These are phyloP conservation scores for Umbelopsis ramanniana DNA, from an alignment of 192 early-diverging fungal species.

Conservation along the genomic window DNA sequence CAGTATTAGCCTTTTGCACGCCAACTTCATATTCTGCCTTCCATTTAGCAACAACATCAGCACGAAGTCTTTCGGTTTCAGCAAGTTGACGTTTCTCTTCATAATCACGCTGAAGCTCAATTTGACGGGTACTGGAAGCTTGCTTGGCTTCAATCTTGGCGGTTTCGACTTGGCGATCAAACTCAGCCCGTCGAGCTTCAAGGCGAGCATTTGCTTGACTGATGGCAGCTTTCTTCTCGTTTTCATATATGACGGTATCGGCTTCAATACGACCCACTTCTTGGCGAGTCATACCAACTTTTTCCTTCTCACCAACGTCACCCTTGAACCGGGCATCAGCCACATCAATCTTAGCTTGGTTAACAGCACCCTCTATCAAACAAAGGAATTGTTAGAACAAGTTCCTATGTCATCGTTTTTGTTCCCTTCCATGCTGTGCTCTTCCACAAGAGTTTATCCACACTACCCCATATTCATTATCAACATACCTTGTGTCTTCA, in stretches of 20 bases:
- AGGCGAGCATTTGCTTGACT: slow-evolving; percentile 45
- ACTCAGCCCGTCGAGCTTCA: slow-evolving; percentile 39
- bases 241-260: slow-evolving; percentile 50
- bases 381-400: slow-evolving; percentile 17
- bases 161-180: slow-evolving; percentile 42
- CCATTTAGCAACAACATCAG: slow-evolving; percentile 47
- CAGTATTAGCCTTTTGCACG: slow-evolving; percentile 45
- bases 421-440: too few species aligned
- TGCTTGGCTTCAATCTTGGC: slow-evolving; percentile 59
- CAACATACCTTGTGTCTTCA: slow-evolving; percentile 30
- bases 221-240: slow-evolving; percentile 48
- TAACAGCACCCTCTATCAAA: slow-evolving; percentile 50
- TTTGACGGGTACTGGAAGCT: slow-evolving; percentile 38
- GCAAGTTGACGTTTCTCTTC: slow-evolving; percentile 49
- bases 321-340: slow-evolving; percentile 51
- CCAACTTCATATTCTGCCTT: slow-evolving; percentile 51
- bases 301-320: slow-evolving; percentile 58
- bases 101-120: slow-evolving; percentile 52
- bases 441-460: neutral
- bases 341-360: slow-evolving; percentile 64
- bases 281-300: slow-evolving; percentile 49
- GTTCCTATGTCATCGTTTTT: too few species aligned
- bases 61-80: slow-evolving; percentile 50
- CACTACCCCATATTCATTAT: neutral
- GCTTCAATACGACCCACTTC: slow-evolving; percentile 47